Conservation (phyloP, 352 stramenopile species). For the Globisporangium radiosum region DNA sequence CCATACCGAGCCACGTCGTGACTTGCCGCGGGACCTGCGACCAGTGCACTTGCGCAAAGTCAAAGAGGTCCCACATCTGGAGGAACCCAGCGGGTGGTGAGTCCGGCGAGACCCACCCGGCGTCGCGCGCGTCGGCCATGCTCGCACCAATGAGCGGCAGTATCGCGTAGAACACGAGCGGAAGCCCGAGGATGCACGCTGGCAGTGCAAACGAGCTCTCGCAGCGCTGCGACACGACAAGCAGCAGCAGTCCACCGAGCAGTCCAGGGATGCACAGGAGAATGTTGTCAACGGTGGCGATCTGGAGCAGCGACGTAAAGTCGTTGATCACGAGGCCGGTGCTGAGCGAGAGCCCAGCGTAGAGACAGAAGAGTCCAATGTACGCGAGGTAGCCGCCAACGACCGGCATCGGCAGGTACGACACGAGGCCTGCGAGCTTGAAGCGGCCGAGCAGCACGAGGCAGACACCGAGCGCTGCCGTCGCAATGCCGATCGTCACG, state of each 20-base stretch:
- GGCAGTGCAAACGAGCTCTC: slow-evolving; percentile 72
- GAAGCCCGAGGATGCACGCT: slow-evolving; percentile 84
- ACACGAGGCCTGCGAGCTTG: slow-evolving; percentile 92
- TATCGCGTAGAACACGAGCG: slow-evolving; percentile 86
- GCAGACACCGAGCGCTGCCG: slow-evolving; percentile 86
- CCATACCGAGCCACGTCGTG: slow-evolving; percentile 92
- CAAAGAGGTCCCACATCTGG: slow-evolving; percentile 86
- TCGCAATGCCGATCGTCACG: slow-evolving; percentile 90
- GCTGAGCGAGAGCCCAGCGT: slow-evolving; percentile 88
- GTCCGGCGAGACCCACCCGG: slow-evolving; percentile 87
- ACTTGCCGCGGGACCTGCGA: slow-evolving; percentile 86
- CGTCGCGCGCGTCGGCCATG: slow-evolving; percentile 87
- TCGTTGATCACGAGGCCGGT: slow-evolving; percentile 89
- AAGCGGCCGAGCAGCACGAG: slow-evolving; percentile 94
- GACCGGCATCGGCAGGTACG: slow-evolving; percentile 95
- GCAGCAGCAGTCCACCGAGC: slow-evolving; percentile 71
- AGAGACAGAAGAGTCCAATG: slow-evolving; percentile 95
- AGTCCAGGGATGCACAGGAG: slow-evolving; percentile 84
- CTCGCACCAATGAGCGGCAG: slow-evolving; percentile 70
- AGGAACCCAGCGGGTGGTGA: slow-evolving; percentile 50
- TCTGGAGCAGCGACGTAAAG: slow-evolving; percentile 68
- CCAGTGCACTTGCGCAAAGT: slow-evolving; percentile 90
- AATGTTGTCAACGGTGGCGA: slow-evolving; percentile 61
- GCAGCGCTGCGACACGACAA: slow-evolving; percentile 78
- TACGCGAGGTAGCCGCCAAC: slow-evolving; percentile 97